phyloP scores from a whole-genome alignment of 1,284 basidiomycete genomes.

The Polyporus tsugae region DNA sequence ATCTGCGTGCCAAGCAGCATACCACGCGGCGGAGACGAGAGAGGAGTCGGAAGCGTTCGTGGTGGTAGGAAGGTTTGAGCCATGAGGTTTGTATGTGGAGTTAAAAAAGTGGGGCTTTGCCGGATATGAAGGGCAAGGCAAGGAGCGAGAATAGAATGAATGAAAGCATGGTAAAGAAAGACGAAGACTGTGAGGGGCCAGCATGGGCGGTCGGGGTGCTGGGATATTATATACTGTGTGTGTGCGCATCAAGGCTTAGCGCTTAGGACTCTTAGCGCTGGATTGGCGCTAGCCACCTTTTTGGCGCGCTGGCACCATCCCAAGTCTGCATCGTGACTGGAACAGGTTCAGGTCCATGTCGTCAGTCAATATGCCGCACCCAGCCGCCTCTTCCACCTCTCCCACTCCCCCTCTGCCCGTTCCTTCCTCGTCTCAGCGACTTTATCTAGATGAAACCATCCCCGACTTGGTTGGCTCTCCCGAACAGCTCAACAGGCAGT shows the following conservation, averaged over 20 bases:
- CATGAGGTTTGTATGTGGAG: conserved; percentile 19
- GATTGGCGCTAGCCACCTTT: no score
- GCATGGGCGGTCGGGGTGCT: not conserved
- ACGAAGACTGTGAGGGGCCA: not conserved
- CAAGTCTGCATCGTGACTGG: no score
- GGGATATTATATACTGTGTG: not conserved
- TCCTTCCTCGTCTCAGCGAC: conserved; percentile 9
- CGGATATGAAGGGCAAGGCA: conserved; percentile 29
- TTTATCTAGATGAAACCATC: conserved; percentile 13
- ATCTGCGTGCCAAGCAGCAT: conserved; percentile 64
- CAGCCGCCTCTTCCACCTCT: conserved; percentile 1
- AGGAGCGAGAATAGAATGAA: conserved; percentile 33
- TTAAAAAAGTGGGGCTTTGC: conserved; percentile 35
- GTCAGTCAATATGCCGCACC: not conserved
- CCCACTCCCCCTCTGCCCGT: conserved; percentile 15
- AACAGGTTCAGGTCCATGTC: not conserved
- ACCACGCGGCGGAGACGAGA: conserved; percentile 64
- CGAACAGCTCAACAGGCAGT: conserved; percentile 19
- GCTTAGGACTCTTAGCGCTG: no score
- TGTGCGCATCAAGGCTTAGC: no score
- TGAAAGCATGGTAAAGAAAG: conserved; percentile 29
- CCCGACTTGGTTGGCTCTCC: conserved; percentile 29
- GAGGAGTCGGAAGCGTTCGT: conserved; percentile 17
- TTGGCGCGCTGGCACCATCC: no score
- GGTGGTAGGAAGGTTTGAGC: conserved; percentile 8